phyloP scores from a whole-genome alignment of 2,329 filamentous ascomycete species.

The Acephala macrosclerotiorum region DNA sequence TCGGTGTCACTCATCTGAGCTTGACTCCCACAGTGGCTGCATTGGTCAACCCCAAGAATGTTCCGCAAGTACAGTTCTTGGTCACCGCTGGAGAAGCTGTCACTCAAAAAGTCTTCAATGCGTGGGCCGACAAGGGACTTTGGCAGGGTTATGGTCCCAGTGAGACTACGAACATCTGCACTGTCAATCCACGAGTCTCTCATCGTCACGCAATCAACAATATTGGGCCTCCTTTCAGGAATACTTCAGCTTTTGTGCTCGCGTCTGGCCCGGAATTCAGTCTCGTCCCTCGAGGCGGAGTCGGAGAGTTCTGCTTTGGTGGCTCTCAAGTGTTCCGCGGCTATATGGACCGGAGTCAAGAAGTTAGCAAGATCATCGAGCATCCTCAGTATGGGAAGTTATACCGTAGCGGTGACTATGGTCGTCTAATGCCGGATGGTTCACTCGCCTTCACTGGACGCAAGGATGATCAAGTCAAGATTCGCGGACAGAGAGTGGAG shows the following conservation, averaged over 20 bases:
- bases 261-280: conserved; percentile 53
- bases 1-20: conserved; percentile 80
- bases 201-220: conserved; percentile 70
- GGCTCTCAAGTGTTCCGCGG: conserved; percentile 81
- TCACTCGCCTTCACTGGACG: conserved; percentile 77
- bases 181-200: conserved; percentile 68
- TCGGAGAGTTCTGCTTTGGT: conserved; percentile 88
- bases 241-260: conserved; percentile 66
- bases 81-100: conserved; percentile 85
- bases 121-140: conserved; percentile 72
- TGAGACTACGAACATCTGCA: conserved; percentile 89
- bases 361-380: conserved; percentile 70
- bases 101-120: conserved; percentile 72
- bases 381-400: conserved; percentile 75
- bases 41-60: conserved; percentile 71
- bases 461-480: conserved; percentile 81
- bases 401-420: conserved; percentile 85
- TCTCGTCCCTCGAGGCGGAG: conserved; percentile 70
- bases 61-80: conserved; percentile 76
- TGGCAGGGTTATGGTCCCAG: conserved; percentile 87
- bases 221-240: conserved; percentile 76
- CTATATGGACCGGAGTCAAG: conserved; percentile 73
- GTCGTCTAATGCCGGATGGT: conserved; percentile 78
- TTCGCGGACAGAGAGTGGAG: conserved; percentile 82
- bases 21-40: conserved; percentile 86